These are phyloP conservation scores for Trichoderma hamatum DNA, from an alignment of 2,329 filamentous ascomycete genomes.

Conservation along the genomic window DNA sequence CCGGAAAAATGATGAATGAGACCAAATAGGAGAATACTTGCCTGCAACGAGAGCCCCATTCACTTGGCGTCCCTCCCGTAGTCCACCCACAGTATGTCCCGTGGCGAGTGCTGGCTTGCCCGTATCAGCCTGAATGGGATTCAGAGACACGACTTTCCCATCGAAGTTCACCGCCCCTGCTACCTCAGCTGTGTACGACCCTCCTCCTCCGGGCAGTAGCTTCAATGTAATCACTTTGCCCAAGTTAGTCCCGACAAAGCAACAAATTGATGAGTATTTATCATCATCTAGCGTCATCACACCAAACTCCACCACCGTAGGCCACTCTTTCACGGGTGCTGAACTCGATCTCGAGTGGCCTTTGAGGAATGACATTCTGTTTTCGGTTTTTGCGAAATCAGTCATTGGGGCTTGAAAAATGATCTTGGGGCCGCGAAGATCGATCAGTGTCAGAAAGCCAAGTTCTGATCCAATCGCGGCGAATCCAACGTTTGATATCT, in stretches of 20 bases:
- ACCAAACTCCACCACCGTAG: slow-evolving; percentile 83
- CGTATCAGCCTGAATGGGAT: slow-evolving; percentile 76
- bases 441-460: slow-evolving; percentile 79
- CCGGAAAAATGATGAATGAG: neutral
- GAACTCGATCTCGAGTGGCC: slow-evolving; percentile 39
- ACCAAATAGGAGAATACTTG: slow-evolving; percentile 41
- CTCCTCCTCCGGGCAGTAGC: slow-evolving; percentile 73
- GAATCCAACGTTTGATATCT: slow-evolving; percentile 92
- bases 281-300: slow-evolving; percentile 94
- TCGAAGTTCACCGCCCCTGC: slow-evolving; percentile 70
- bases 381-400: slow-evolving; percentile 77
- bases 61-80: slow-evolving; percentile 74
- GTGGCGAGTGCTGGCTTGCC: slow-evolving; percentile 77
- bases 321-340: slow-evolving; percentile 65
- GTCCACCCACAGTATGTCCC: slow-evolving; percentile 71
- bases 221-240: slow-evolving; percentile 91
- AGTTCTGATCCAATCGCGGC: slow-evolving; percentile 83
- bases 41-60: slow-evolving; percentile 80
- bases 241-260: slow-evolving; percentile 85
- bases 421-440: slow-evolving; percentile 82
- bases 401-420: slow-evolving; percentile 75
- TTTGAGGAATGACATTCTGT: slow-evolving; percentile 72
- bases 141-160: slow-evolving; percentile 73
- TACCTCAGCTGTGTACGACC: slow-evolving; percentile 69
- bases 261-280: slow-evolving; percentile 89